These are phyloP conservation scores for Euptelea pleiosperma DNA, from an alignment of 164 flowering plant species.

Conservation along the genomic window DNA sequence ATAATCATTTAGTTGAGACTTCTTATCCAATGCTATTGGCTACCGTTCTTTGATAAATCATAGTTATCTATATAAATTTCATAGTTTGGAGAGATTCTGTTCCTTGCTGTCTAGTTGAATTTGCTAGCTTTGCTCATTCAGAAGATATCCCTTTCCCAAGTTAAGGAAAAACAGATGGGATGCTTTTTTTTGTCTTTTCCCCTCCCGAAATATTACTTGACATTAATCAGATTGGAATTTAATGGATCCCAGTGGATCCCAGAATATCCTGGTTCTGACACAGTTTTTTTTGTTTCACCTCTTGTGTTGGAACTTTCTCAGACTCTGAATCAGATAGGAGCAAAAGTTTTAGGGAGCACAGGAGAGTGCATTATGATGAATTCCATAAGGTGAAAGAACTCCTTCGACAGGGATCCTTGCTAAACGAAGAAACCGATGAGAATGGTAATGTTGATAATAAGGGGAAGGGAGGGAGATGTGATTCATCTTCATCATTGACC, in stretches of 20 bases:
- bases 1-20: too few species aligned
- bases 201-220: neutral
- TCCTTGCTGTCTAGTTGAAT: neutral
- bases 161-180: too few species aligned
- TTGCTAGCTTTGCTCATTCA: neutral
- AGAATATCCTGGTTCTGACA: neutral
- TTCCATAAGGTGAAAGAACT: conserved; percentile 77
- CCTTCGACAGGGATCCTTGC: conserved; percentile 42
- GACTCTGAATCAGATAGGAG: conserved; percentile 46
- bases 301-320: conserved; percentile 5
- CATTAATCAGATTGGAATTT: neutral
- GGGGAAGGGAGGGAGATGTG: conserved; percentile 12
- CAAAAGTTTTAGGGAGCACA: conserved; percentile 65
- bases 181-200: neutral
- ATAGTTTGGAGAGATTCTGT: neutral
- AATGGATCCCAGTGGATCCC: neutral
- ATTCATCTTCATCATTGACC: conserved; percentile 39
- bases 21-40: too few species aligned
- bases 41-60: too few species aligned
- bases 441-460: conserved; percentile 19
- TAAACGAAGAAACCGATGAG: conserved; percentile 55
- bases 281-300: neutral
- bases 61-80: too few species aligned
- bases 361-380: conserved; percentile 88
- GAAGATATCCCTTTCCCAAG: too few species aligned